Evolutionary conservation across 176 grass and related monocot species (phyloP), one percentile per base, ranked within the genome.

Genomic region (Pontederia crassipes): DNA sequence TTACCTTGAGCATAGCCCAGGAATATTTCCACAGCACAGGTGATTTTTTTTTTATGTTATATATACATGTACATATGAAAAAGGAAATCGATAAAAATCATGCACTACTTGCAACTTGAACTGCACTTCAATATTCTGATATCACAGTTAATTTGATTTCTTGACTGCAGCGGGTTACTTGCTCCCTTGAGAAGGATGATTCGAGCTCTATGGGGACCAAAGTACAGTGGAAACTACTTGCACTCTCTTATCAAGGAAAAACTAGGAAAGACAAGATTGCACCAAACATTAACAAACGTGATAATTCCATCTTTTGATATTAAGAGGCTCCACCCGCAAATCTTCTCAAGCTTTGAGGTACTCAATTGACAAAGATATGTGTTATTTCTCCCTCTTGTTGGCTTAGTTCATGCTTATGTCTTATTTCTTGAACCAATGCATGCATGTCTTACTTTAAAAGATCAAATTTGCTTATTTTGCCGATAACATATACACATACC

Each of bases 301-400:
- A 72, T 89, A 46, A 95, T 95, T 74, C 85, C 86, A 49, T 81
- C 74, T 78, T 95, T 95, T 16, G 83, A 95, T 69, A 87, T 95
- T 60, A 95, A 95, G 72, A 71, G 57, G 52, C 78, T 95, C 28
- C 82, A 86, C 32, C 86, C 86, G 64, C 79, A 61, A 35, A 95
- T 95, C 77, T 89, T 95, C 78, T 95, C 83, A 0, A 79, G 80
- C 45, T 95, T 81, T 45, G 75, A 87, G 77, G 86, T 95, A 40
- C 27, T 47, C 45, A 24, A 24, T 24, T 24, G 20, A 24, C 20
- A 24, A 24, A 24, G 20, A 24, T 24, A 24, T 24, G 20, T 24
- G 20, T 24, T n/a, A n/a, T n/a, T n/a, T n/a, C n/a, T 24, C 20
- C 20, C 20, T 13, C 13, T 29, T 29, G 46, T 26, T 46, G 52